Evolutionary conservation across 164 flowering plant genomes (phyloP).

Genomic region (Echeveria elegans): DNA sequence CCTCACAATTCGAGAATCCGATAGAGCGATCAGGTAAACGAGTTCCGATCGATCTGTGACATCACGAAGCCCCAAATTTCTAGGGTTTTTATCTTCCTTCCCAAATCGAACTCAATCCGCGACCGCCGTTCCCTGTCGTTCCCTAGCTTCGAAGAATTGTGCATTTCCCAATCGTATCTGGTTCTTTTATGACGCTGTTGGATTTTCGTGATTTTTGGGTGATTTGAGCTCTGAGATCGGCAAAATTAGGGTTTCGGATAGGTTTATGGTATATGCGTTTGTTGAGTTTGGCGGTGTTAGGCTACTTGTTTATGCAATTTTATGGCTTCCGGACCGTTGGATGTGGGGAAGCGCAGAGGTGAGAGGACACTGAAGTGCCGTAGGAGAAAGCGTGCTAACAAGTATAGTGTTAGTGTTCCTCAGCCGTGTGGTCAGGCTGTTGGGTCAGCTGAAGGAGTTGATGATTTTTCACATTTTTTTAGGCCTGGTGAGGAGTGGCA

Average conservation of each 20-base stretch:
- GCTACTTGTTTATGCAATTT: not conserved
- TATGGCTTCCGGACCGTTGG: not conserved
- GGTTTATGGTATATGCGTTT: not conserved
- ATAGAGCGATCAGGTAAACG: not conserved
- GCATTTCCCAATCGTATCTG: not conserved
- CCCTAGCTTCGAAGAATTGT: not conserved
- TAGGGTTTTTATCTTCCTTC: not conserved
- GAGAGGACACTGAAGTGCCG: not conserved
- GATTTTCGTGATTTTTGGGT: not conserved
- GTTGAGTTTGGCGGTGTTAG: not conserved
- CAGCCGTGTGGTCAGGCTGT: not conserved
- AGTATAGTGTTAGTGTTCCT: not conserved
- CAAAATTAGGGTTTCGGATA: not conserved
- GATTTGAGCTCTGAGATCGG: not conserved
- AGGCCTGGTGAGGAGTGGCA: not conserved
- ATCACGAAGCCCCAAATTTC: not conserved
- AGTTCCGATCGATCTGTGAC: constrained; percentile 3
- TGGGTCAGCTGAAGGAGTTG: not conserved
- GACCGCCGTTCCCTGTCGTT: not conserved
- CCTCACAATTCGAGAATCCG: not conserved
- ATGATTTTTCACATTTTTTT: not conserved
- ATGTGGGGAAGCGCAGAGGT: not conserved
- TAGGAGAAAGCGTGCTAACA: not conserved
- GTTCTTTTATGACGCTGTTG: not conserved
- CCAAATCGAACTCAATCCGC: not conserved